Base-by-base conservation (phyloP, 2,329 filamentous ascomycete species). In the Colletotrichum sublineola region DNA sequence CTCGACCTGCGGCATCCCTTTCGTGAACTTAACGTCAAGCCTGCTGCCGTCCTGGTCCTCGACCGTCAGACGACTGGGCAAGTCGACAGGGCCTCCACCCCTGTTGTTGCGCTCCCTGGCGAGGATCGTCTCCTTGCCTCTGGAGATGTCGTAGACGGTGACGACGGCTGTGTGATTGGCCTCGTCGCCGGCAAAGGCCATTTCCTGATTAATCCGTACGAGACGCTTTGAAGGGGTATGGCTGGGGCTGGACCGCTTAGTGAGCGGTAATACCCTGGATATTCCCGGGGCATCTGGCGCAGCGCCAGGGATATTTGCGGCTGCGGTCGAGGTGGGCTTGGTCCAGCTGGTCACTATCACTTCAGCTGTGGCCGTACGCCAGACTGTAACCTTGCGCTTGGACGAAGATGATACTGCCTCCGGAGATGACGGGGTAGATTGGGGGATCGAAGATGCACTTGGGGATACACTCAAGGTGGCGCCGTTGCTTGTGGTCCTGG, bases 91-190 rank as follows among this genome's bases (percentile, higher is more conserved):
- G 71, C 75, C 29, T 79, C 75, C 78, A 77, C 74, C 11, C 76
- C 72, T 1, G 78, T 78, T 12, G 78, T 79, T 55, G 74, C 63
- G 11, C 77, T 75, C 24, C 76, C 76, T 18, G 75, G 77, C 8
- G 69, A 56, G 24, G 66, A 66, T 46, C 29, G 5, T 33, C 36
- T 65, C 53, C 20, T 44, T n/a, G 6, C 24, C 14, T 0, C 24
- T n/a, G 12, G 55, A 14, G 20, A 53, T 15, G 18, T 69, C 61
- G 52, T 42, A 57, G 4, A 69, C 38, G 33, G 15, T 52, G 31
- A 65, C 24, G 40, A 53, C 31, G 33, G 67, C 67, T 9, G 38
- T 53, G 61, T 69, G 67, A 20, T 33, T 36, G 18, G 24, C 18
- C 3, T 53, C 24, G 29, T 36, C 57, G 24, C 33, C 46, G 33